phyloP scores from a whole-genome alignment of 208 protist species.

The Trypanosoma theileri region DNA sequence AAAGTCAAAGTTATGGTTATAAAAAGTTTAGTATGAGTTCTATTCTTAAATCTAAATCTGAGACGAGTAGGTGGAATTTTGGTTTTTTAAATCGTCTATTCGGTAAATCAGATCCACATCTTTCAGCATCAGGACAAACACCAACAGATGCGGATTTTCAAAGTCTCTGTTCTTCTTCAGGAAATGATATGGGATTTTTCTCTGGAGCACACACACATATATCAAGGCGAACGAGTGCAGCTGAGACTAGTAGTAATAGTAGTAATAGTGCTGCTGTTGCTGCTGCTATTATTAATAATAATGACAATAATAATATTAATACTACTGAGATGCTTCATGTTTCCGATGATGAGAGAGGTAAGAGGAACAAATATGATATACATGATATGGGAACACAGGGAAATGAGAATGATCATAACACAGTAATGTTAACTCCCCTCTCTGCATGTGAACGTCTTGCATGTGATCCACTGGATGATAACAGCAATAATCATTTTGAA shows the following conservation, averaged over 20 bases:
- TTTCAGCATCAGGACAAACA: not conserved
- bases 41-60: not conserved
- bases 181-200: not conserved
- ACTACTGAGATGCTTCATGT: too few species aligned
- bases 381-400: too few species aligned
- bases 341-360: too few species aligned
- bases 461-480: slow-evolving; percentile 28
- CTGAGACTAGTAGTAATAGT: not conserved
- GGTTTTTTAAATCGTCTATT: not conserved
- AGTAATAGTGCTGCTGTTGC: too few species aligned
- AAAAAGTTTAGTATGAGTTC: not conserved
- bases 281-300: too few species aligned
- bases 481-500: slow-evolving; percentile 23
- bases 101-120: not conserved
- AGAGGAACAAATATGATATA: too few species aligned
- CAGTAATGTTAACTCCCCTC: not conserved
- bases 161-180: not conserved
- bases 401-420: not conserved
- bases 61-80: not conserved
- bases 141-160: not conserved
- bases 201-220: not conserved
- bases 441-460: slow-evolving; percentile 2
- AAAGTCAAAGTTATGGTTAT: not conserved
- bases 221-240: not conserved
- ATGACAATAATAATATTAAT: too few species aligned